Evolutionary conservation across 2,329 filamentous ascomycete species (phyloP), one percentile per base, ranked within the genome.

Genomic region (Colletotrichum higginsianum): DNA sequence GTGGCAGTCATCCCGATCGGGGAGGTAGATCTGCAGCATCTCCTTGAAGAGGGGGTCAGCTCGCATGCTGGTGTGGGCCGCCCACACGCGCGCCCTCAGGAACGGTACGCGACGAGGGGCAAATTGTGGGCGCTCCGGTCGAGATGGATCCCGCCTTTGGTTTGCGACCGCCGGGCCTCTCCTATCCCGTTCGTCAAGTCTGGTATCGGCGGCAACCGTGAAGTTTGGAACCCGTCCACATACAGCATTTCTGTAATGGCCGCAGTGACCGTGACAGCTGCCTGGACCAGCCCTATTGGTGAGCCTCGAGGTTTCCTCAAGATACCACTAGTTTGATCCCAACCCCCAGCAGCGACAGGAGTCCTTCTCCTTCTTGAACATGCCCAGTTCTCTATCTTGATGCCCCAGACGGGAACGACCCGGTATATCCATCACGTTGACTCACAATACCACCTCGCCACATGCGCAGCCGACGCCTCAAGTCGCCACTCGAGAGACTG

Each of bases 1-100:
- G 11, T 47, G 57, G 42, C 42, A n/a, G 40, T 23, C 23, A 47
- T 61, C 57, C 57, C 57, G 57, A 61, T 61, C 42, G 26, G 57
- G 57, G 42, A 61, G 57, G 57, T 61, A 61, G 57, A 61, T 61
- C 57, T 61, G 57, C 26, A 47, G 35, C 42, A 35, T 61, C 16
- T 47, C 15, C 42, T 61, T n/a, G 57, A 47, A 38, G 26, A 61
- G 42, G 42, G 57, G 42, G 8, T 38, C 18, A 18, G 6, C 42
- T 44, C 42, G 16, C 42, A 23, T 16, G 35, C 21, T 23, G 6
- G 18, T 35, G 42, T 61, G 42, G 57, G 42, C 40, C 35, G 42
- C 57, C 35, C 42, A 61, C 57, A 49, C 47, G 42, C 18, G 42
- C 42, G 35, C 42, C 40, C 21, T 46, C 42, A 61, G 57, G 57